Evolutionary conservation across 345 rosid genomes (phyloP).

Genomic region (Eucalyptus erythrocorys): DNA sequence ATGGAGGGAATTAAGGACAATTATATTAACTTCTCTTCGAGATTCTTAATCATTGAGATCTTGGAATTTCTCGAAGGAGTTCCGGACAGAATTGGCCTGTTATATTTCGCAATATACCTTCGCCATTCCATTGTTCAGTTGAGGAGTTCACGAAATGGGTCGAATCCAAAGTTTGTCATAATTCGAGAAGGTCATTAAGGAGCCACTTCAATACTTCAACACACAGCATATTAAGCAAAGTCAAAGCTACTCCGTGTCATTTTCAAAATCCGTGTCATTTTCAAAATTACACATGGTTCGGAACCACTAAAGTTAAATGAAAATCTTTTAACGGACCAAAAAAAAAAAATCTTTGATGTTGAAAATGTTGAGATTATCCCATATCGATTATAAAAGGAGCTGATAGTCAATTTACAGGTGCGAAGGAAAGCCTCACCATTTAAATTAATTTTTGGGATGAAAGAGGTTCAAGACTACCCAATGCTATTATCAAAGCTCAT

Average conservation of each 20-base stretch:
- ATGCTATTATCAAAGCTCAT: too few relatives aligned
- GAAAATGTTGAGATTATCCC: not conserved
- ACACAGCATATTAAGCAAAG: not conserved
- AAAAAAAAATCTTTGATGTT: too few relatives aligned
- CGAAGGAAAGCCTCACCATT: fast-evolving
- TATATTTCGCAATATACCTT: not conserved
- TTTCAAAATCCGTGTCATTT: not conserved
- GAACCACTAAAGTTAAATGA: not conserved
- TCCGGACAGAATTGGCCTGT: not conserved
- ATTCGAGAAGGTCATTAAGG: not conserved
- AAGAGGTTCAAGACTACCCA: fast-evolving
- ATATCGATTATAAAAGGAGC: too few relatives aligned
- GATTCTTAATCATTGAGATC: not conserved
- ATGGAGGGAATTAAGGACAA: not conserved
- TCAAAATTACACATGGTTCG: not conserved
- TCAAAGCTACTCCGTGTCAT: not conserved
- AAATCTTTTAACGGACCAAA: too few relatives aligned
- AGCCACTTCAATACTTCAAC: not conserved
- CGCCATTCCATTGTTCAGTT: not conserved
- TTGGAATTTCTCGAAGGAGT: not conserved
- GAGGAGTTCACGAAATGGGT: not conserved
- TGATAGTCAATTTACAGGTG: too few relatives aligned
- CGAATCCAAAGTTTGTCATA: not conserved
- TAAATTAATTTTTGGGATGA: too few relatives aligned
- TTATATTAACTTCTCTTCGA: not conserved